These are phyloP conservation scores for Penicillium concentricum DNA, from an alignment of 2,329 filamentous ascomycete species.

Conservation along the genomic window DNA sequence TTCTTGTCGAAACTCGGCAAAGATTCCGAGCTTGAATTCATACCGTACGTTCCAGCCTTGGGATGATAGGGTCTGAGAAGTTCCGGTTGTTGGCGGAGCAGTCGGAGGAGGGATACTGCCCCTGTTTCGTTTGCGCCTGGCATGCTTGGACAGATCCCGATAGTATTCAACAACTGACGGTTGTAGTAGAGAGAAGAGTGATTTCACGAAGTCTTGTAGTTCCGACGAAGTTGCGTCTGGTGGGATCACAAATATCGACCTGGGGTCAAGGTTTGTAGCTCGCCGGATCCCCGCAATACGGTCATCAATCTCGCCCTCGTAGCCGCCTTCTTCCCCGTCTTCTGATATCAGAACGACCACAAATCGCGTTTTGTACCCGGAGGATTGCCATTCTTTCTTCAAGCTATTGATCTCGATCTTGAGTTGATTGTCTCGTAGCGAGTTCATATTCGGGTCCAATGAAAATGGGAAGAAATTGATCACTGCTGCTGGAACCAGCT, in stretches of 20 bases:
- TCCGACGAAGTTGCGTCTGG: constrained; percentile 70
- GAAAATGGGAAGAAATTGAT: constrained; percentile 78
- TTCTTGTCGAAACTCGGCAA: constrained; percentile 91
- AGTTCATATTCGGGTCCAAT: constrained; percentile 69
- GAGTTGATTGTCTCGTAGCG: constrained; percentile 79
- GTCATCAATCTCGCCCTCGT: constrained; percentile 65
- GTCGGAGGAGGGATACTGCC: constrained; percentile 77
- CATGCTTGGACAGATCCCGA: constrained; percentile 87
- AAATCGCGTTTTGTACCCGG: constrained; percentile 71
- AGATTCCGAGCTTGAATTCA: constrained; percentile 87
- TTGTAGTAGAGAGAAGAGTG: constrained; percentile 70
- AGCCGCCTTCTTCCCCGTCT: constrained; percentile 63
- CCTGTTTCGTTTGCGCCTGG: constrained; percentile 80
- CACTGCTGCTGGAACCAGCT: constrained; percentile 75
- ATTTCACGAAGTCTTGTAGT: constrained; percentile 69
- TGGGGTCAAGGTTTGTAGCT: constrained; percentile 76
- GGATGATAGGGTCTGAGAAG: constrained; percentile 78
- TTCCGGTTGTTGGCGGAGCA: constrained; percentile 76
- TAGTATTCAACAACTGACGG: constrained; percentile 84
- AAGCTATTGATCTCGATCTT: constrained; percentile 82
- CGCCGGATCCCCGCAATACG: constrained; percentile 76
- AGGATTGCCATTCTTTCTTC: constrained; percentile 61
- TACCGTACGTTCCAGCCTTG: constrained; percentile 92
- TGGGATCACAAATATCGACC: constrained; percentile 81
- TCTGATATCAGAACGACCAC: constrained; percentile 77